Evolutionary conservation across 1,284 basidiomycete species (phyloP), one percentile per base, ranked within the genome.

Genomic region (Cutaneotrichosporon mucoides): DNA sequence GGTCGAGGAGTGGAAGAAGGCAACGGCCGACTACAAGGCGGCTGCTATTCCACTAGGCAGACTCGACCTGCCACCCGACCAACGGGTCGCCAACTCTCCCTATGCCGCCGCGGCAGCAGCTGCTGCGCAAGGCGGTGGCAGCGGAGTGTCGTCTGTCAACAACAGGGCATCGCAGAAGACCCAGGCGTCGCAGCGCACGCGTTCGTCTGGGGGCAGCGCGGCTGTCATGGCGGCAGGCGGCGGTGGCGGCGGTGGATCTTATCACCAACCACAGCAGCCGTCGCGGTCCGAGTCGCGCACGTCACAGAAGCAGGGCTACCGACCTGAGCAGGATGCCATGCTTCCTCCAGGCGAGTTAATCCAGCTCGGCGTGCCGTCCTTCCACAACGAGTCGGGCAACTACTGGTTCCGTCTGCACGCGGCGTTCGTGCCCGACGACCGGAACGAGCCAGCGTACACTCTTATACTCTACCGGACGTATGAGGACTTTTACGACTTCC

Each of bases 401-500:
- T 98, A 93, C 78, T 98, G 95, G 93, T 99, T 98, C 84, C 87
- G 93, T 42, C 84, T 98, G 53, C 87, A 95, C 71, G 93, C 90
- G 48, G 79, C 87, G 49, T 98, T 88, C 78, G 87, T 92, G 64
- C 90, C 92, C 0, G 90, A 89, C 68, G 83, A 84, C 60, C 79
- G 81, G 6, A 73, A 83, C 3, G 69, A 87, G 45, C 83, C 83
- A 4, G 86, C 89, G 11, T 88, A 86, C 70, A 86, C 90, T 35
- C 85, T 99, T 55, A 87, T 94, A 65, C 83, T 99, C 45, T 98
- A 96, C 79, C 86, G 96, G 53, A 86, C 92, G 13, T 99, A 99
- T 81, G 90, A 96, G 72, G 94, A 99, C 76, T 99, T 99, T 78
- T 96, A 95, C 80, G 92, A 95, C 70, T 98, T 98, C 76, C 96